phyloP scores from a whole-genome alignment of 78 protist species.

The Dictyostelium intermedium region DNA sequence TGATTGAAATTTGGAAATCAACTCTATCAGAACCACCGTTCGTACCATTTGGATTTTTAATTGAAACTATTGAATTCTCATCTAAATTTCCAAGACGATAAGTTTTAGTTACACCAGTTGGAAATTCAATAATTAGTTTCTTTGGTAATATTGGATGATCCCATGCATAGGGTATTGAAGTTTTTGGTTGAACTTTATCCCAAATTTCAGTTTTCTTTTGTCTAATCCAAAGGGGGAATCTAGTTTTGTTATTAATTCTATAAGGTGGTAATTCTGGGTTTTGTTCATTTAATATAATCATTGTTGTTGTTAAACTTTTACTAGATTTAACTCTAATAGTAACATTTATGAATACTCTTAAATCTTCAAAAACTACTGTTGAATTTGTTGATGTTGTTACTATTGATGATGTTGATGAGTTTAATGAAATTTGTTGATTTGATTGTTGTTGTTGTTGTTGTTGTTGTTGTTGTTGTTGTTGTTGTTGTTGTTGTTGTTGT shows the following conservation, averaged over 20 bases:
- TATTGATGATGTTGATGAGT: background rate
- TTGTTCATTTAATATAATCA: slow-evolving; percentile 51
- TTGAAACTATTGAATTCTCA: slow-evolving; percentile 25
- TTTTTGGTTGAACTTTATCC: slow-evolving; percentile 37
- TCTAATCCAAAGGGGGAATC: slow-evolving; percentile 57
- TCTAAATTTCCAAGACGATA: slow-evolving; percentile 49
- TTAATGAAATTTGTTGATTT: background rate
- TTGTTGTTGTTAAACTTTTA: slow-evolving; percentile 41
- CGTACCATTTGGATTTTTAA: background rate
- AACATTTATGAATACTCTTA: slow-evolving; percentile 23
- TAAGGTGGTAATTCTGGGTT: slow-evolving; percentile 79
- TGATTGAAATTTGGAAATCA: slow-evolving; percentile 40
- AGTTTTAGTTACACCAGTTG: background rate
- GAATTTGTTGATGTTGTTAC: background rate
- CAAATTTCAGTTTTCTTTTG: slow-evolving; percentile 71
- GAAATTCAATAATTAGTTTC: slow-evolving; percentile 46
- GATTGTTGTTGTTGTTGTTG: background rate
- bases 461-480: background rate
- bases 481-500: background rate
- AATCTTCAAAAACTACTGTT: background rate
- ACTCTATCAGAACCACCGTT: background rate
- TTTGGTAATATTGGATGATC: slow-evolving; percentile 71
- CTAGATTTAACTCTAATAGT: slow-evolving; percentile 57
- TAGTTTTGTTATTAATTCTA: slow-evolving; percentile 43
- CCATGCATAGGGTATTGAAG: slow-evolving; percentile 62